A percentile compares a stretch with the other conserved stretches of the same genome.
Evolutionary conservation across 306 rosid species (phyloP).

Genomic region (Dalbergia cochinchinensis): DNA sequence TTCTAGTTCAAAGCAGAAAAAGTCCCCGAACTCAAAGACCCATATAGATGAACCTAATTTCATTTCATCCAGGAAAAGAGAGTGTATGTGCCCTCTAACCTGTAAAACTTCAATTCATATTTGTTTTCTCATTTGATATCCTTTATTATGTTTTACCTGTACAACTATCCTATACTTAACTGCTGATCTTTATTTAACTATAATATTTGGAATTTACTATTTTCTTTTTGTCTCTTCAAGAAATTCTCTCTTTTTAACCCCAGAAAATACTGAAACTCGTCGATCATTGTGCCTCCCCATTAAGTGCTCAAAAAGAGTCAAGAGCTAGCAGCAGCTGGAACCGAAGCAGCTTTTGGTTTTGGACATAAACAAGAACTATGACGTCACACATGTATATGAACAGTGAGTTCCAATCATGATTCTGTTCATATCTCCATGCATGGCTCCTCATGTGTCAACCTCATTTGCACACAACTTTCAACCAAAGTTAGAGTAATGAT

Average conservation of each 20-base stretch:
- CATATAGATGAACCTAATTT: no score
- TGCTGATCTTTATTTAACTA: no score
- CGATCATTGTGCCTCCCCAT: slow-evolving; percentile 27
- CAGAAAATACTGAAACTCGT: slow-evolving; percentile 38
- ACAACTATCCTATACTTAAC: no score
- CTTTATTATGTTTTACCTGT: no score
- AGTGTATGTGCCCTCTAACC: no score
- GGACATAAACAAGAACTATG: slow-evolving; percentile 41
- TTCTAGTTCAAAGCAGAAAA: no score
- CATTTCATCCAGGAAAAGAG: no score
- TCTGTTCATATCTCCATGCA: slow-evolving; percentile 55
- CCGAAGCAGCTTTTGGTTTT: not conserved
- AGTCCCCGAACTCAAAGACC: no score
- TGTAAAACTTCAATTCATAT: not conserved
- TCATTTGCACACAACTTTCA: slow-evolving; percentile 44
- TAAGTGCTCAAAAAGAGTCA: not conserved
- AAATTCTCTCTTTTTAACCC: not conserved
- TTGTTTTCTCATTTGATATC: no score
- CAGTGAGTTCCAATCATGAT: slow-evolving; percentile 74
- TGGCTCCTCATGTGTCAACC: slow-evolving; percentile 52
- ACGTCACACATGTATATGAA: slow-evolving; percentile 51
- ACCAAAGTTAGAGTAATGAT: slow-evolving; percentile 37
- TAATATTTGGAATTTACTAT: not conserved
- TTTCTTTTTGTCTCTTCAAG: not conserved
- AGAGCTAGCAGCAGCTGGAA: slow-evolving; percentile 37